phyloP scores from a whole-genome alignment of 78 protist species.

The Dictyostelium firmibasis region DNA sequence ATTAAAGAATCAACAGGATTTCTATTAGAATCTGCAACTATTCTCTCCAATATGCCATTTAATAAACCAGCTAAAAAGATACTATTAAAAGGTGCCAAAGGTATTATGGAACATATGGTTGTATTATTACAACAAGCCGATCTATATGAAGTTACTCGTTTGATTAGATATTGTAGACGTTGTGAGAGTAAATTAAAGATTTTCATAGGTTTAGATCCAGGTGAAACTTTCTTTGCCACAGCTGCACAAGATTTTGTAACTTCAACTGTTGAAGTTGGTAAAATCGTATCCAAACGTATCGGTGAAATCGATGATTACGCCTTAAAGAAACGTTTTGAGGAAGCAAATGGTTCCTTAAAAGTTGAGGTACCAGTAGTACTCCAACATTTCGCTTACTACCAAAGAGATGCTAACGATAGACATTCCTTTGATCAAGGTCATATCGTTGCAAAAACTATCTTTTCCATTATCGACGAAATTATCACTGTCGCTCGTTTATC shows the following conservation, averaged over 20 bases:
- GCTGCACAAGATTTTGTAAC: conserved; percentile 78
- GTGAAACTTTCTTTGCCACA: conserved; percentile 43
- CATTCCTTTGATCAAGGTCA: conserved; percentile 10
- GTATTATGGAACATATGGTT: conserved; percentile 79
- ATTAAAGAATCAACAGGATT: conserved; percentile 35
- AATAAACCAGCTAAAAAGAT: conserved; percentile 69
- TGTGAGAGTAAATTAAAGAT: conserved; percentile 42
- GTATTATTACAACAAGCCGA: conserved; percentile 72
- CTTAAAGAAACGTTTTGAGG: conserved; percentile 51
- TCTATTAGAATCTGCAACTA: conserved; percentile 53
- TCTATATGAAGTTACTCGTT: conserved; percentile 69
- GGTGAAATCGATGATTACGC: conserved; percentile 65
- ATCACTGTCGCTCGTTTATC: conserved; percentile 59
- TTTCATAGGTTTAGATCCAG: conserved; percentile 63
- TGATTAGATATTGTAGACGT: conserved; percentile 16
- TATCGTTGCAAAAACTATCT: conserved; percentile 1
- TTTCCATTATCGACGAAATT: conserved; percentile 44
- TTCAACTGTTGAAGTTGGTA: conserved; percentile 39
- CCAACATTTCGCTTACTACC: conserved; percentile 64
- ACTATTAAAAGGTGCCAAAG: conserved; percentile 60
- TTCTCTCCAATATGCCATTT: conserved; percentile 75
- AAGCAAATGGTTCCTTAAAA: conserved; percentile 42
- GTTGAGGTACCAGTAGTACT: conserved; percentile 55
- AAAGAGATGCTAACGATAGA: conserved; percentile 53
- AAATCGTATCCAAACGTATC: conserved; percentile 41